Base-by-base conservation (phyloP, 257 asterid genomes). In the Linderniella brevidens region DNA sequence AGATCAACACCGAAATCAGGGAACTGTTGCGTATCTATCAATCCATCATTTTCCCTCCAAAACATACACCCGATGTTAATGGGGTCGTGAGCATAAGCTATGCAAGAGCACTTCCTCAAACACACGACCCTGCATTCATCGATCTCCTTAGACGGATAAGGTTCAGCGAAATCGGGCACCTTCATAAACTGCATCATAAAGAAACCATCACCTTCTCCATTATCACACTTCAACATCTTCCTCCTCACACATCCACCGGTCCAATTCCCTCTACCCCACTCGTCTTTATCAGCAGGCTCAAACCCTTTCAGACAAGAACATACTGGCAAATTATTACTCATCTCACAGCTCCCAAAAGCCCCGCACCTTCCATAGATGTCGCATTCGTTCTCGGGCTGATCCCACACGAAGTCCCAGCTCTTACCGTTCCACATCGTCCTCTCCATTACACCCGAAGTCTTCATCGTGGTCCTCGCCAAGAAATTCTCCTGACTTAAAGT, bases 291-390 rank as follows among this genome's bases (percentile, higher is more conserved):
- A 32, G 4, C 52, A 1, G 81, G 79, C 44, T 57, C 42, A 49
- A 77, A 77, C 4, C 86, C 92, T 39, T 1, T 54, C 67, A 75
- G 59, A 45, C 94, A 83, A 16, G 58, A 44, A 41, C 92, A 83
- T 43, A 68, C 52, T 35, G 72, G 59, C 3, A 71, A 25, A 25
- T 25, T 70, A 6, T 1, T 37, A 25, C 35, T 60, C 0, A 76
- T 19, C 58, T 77, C 42, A 63, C 86, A 80, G 25, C 49, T 59
- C 35, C 88, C 77, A 46, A 69, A 74, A 4, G 65, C 52, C 7
- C 88, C 92, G n/a, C 88, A 79, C 14, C 17, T 47, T 1, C 75
- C 73, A 37, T 20, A 40, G 3, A 53, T 8, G 1, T 42, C 60
- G 55, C 72, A 61, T 0, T 67, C 13, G 12, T 36, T 45, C 13